Base-by-base conservation (phyloP, 2,329 filamentous ascomycete species). In the Aspergillus candidus region DNA sequence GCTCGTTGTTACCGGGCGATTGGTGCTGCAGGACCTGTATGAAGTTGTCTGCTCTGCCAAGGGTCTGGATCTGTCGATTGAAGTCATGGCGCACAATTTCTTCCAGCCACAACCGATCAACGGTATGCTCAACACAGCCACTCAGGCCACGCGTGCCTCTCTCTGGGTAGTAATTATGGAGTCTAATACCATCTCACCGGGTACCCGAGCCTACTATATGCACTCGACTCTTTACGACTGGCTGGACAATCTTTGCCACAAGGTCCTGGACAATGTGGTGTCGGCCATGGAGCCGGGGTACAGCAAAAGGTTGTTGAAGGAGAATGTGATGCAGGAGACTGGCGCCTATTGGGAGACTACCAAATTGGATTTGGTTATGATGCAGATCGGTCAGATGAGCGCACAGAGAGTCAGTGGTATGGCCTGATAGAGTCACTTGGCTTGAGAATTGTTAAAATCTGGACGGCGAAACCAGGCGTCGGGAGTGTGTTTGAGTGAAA, bases 21-120 rank as follows among this genome's bases (percentile, higher is more conserved):
- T 76, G 4, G 55, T 77, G 1, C 56, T 77, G 0, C 72, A 78
- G 50, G 75, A 78, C 50, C 61, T 72, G 1, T 61, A 67, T 0
- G 52, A 60, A 4, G 68, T 75, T 13, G 46, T 63, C 41, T 46
- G 53, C 46, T 43, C 55, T 8, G 50, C 52, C 17, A 44, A 50
- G 17, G 35, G 46, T 11, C 18, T 51, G 14, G 15, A 41, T 45
- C 22, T 39, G 22, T 34, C 47, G 14, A 54, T 60, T 8, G 40
- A 56, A 46, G 10, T 52, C 4, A 65, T 73, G 59, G 52, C 54
- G 1, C 63, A 76, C 41, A 68, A 76, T 50, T 76, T 76, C 46
- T 66, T 67, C 43, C 70, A 60, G 0, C 61, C 68, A 31, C 71
- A 76, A 44, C 71, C 68, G 0, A 50, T 76, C 6, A 69, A 71